Evolutionary conservation across 2,329 filamentous ascomycete genomes (phyloP).

Genomic region (Ceratocystis papillata): DNA sequence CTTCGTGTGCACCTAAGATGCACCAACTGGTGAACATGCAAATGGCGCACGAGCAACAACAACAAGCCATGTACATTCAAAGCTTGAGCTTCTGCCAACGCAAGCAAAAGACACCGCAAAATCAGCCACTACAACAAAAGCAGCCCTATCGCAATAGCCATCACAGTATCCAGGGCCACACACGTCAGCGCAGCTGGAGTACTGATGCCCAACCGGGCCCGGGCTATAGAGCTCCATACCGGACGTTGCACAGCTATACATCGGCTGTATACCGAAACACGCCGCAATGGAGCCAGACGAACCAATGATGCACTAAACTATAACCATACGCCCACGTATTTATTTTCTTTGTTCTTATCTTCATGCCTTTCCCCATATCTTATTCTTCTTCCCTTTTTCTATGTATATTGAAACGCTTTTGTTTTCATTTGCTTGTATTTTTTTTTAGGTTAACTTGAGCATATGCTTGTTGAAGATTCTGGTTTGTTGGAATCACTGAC

Average conservation of each 20-base stretch:
- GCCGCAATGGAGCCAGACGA: constrained; percentile 43
- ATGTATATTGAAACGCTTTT: constrained; percentile 10
- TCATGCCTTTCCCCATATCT: neutral
- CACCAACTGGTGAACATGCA: constrained; percentile 27
- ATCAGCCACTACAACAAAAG: neutral
- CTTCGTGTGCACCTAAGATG: constrained; percentile 18
- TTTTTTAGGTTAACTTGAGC: neutral
- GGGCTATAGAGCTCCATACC: constrained; percentile 35
- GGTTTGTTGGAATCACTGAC: neutral
- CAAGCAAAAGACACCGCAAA: constrained; percentile 21
- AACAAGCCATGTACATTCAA: constrained; percentile 20
- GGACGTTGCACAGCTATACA: constrained; percentile 48
- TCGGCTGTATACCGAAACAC: constrained; percentile 45
- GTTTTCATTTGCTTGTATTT: neutral
- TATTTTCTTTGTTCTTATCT: constrained; percentile 20
- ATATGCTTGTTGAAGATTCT: neutral
- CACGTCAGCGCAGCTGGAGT: constrained; percentile 34
- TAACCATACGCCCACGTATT: neutral
- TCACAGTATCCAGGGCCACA: constrained; percentile 26
- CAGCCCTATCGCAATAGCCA: constrained; percentile 13
- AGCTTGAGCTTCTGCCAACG: constrained; percentile 18
- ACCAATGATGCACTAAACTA: neutral
- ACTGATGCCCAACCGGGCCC: constrained; percentile 26
- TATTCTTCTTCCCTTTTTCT: constrained; percentile 14
- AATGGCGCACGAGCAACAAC: constrained; percentile 18